Conservation (phyloP, 345 rosid genomes). For the Microcos paniculata region DNA sequence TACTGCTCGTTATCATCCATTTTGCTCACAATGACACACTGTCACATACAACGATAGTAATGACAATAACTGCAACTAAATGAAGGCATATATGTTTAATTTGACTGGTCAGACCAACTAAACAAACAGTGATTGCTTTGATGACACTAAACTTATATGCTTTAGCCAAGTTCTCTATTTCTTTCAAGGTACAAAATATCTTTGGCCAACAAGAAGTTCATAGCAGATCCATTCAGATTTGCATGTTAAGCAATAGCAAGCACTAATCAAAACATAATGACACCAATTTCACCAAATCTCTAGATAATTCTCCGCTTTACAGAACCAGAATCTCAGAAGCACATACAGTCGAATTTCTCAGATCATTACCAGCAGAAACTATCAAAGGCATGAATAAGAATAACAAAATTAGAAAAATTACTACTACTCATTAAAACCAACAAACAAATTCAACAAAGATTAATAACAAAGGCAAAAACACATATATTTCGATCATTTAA, state of each 20-base stretch:
- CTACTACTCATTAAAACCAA: neutral
- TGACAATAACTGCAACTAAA: constrained; percentile 16
- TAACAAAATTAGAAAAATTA: neutral
- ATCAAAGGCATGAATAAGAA: neutral
- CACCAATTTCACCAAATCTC: neutral
- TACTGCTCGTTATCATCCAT: constrained; percentile 25
- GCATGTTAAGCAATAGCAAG: neutral
- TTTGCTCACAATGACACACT: constrained; percentile 25
- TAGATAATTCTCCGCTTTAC: neutral
- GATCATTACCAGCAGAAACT: neutral
- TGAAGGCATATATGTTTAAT: neutral
- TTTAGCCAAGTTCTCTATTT: neutral
- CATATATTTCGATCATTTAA: neutral
- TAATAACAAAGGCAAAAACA: neutral
- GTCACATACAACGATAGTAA: constrained; percentile 30
- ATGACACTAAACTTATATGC: neutral
- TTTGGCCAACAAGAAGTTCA: neutral
- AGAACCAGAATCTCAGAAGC: neutral
- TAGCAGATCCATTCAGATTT: neutral
- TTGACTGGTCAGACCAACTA: neutral
- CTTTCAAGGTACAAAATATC: neutral
- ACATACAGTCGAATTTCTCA: neutral
- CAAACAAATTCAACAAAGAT: neutral
- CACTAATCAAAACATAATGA: neutral
- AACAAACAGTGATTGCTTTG: neutral